These are phyloP conservation scores for Teratosphaeria pseudoeucalypti DNA, from an alignment of 2,329 filamentous ascomycete species.

Conservation along the genomic window DNA sequence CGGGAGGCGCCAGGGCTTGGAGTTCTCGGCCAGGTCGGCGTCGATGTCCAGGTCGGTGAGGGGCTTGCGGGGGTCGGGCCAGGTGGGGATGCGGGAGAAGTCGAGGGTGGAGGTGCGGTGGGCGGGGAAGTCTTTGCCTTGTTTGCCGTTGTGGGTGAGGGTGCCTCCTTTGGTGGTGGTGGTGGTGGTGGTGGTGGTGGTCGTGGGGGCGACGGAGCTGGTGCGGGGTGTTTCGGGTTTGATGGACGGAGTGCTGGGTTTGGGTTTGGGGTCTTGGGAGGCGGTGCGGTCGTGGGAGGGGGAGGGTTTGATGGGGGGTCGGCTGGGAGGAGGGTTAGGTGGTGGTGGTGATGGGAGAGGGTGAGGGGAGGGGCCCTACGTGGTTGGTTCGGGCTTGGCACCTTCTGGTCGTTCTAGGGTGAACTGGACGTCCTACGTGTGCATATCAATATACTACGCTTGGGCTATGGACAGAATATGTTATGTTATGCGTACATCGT, in stretches of 20 bases:
- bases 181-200: conserved; percentile 4
- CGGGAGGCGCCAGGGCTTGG: conserved; percentile 91
- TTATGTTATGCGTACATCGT: conserved; percentile 22
- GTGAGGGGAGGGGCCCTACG: not conserved
- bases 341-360: not conserved
- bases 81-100: conserved; percentile 70
- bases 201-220: conserved; percentile 5
- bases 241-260: conserved; percentile 8
- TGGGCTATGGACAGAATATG: not conserved
- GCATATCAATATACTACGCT: not conserved
- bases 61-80: conserved; percentile 64
- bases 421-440: conserved; percentile 40
- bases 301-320: not conserved
- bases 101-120: conserved; percentile 70
- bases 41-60: conserved; percentile 48
- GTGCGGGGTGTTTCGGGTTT: conserved; percentile 10
- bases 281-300: conserved; percentile 3
- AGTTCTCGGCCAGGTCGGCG: conserved; percentile 50
- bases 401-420: conserved; percentile 39
- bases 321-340: not conserved
- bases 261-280: conserved; percentile 9
- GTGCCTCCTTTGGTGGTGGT: conserved; percentile 19
- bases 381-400: conserved; percentile 12
- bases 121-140: conserved; percentile 55
- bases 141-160: conserved; percentile 36